These are phyloP conservation scores for Epichloe brachyelytri DNA, from an alignment of 2,329 filamentous ascomycete genomes.

Conservation along the genomic window DNA sequence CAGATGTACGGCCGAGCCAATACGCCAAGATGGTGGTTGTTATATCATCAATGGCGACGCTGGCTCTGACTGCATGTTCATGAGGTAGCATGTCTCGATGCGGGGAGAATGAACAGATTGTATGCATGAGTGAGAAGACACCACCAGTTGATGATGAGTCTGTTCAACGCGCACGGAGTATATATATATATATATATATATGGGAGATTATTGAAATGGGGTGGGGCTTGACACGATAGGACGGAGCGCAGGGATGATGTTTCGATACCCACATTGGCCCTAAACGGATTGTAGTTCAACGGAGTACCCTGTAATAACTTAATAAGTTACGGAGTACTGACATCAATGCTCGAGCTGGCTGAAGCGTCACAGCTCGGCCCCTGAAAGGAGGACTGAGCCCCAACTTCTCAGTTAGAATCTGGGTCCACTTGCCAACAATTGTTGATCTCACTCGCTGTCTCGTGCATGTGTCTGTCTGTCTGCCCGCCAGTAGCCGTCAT, in stretches of 20 bases:
- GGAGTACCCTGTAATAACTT: no score
- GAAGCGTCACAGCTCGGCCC: no score
- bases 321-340: no score
- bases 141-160: not conserved
- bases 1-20: not conserved
- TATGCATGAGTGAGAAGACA: not conserved
- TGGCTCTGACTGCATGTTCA: conserved; percentile 1
- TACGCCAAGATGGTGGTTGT: conserved; percentile 1
- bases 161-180: not conserved
- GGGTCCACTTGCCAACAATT: no score
- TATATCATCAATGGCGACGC: not conserved
- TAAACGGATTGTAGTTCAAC: no score
- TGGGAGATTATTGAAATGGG: not conserved
- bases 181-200: no score
- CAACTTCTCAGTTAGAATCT: no score
- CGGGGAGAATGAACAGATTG: not conserved
- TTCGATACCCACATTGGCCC: conserved; percentile 3
- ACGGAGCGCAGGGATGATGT: not conserved
- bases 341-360: no score
- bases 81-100: not conserved
- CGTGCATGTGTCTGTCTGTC: not conserved
- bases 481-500: not conserved
- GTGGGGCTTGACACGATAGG: not conserved
- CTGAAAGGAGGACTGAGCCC: no score
- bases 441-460: not conserved